Percentiles rank a stretch among this genome's conserved stretches.
phyloP scores from a whole-genome alignment of 2,329 filamentous ascomycete species.

The Phaeomoniella chlamydospora region DNA sequence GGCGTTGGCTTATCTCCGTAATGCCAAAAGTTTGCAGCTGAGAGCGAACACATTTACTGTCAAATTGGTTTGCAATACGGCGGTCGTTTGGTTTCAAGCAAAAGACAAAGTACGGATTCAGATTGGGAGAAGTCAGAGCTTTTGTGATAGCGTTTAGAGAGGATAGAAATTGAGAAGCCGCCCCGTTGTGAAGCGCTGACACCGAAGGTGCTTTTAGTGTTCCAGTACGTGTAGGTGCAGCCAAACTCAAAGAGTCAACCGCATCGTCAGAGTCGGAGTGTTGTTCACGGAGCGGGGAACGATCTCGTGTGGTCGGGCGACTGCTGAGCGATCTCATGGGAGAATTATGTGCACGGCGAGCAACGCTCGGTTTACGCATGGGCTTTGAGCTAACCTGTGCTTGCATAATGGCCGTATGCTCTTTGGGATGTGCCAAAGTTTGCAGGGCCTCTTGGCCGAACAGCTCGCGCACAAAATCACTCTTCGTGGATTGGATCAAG shows the following conservation, averaged over 20 bases:
- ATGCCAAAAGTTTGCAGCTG: slow-evolving; percentile 94
- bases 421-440: slow-evolving; percentile 83
- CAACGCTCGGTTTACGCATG: slow-evolving; percentile 81
- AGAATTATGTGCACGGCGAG: slow-evolving; percentile 56
- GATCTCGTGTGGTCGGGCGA: slow-evolving; percentile 11
- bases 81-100: slow-evolving; percentile 95
- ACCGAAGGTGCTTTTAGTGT: slow-evolving; percentile 16
- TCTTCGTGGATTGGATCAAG: slow-evolving; percentile 76
- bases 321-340: slow-evolving; percentile 29
- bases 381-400: slow-evolving; percentile 94
- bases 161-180: slow-evolving; percentile 80
- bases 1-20: slow-evolving; percentile 85
- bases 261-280: slow-evolving; percentile 7
- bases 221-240: slow-evolving; percentile 2
- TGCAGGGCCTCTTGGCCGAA: slow-evolving; percentile 94
- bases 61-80: slow-evolving; percentile 94
- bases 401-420: slow-evolving; percentile 83
- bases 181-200: slow-evolving; percentile 52
- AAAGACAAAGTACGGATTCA: slow-evolving; percentile 92
- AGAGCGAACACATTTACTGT: slow-evolving; percentile 92
- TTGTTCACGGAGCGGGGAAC: slow-evolving; percentile 12
- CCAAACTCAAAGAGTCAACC: neutral
- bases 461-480: slow-evolving; percentile 72
- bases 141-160: slow-evolving; percentile 84
- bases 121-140: slow-evolving; percentile 64